Percentiles rank a stretch among this genome's conserved stretches.
Conservation (phyloP, 805 yeast genomes). For the Kluyveromyces lactis region DNA sequence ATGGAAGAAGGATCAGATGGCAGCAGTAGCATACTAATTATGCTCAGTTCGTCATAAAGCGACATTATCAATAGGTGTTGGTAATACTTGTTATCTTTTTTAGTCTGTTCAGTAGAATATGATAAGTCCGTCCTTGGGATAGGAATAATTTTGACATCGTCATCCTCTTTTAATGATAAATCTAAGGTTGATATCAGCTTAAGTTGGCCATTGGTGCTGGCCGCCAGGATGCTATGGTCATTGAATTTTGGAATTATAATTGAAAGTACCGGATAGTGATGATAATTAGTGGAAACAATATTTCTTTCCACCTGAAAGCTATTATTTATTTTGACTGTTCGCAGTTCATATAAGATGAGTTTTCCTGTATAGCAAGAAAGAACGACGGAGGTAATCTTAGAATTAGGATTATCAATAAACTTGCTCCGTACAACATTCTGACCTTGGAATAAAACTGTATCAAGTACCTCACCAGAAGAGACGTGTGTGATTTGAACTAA, state of each 20-base stretch:
- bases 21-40: slow-evolving; percentile 13
- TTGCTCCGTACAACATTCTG: slow-evolving; percentile 12
- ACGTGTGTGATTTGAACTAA: slow-evolving; percentile 2
- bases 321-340: slow-evolving; percentile 2
- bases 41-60: slow-evolving; percentile 12
- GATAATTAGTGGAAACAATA: slow-evolving; percentile 14
- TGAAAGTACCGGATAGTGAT: slow-evolving; percentile 14
- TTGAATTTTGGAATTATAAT: not conserved
- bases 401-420: slow-evolving; percentile 12
- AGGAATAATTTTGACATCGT: slow-evolving; percentile 9
- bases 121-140: slow-evolving; percentile 12
- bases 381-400: slow-evolving; percentile 12
- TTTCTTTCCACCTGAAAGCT: slow-evolving; percentile 13
- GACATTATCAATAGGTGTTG: slow-evolving; percentile 11
- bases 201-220: slow-evolving; percentile 14
- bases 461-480: slow-evolving; percentile 12
- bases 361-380: slow-evolving; percentile 18
- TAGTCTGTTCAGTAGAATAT: slow-evolving; percentile 1
- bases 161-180: slow-evolving; percentile 6
- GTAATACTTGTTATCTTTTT: slow-evolving; percentile 2
- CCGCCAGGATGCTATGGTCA: not conserved
- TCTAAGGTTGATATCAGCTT: slow-evolving; percentile 16
- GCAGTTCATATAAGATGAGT: slow-evolving; percentile 18
- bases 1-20: slow-evolving; percentile 15
- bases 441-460: slow-evolving; percentile 16